phyloP scores from a whole-genome alignment of 805 yeast species.

The Monosporozyma servazzii region DNA sequence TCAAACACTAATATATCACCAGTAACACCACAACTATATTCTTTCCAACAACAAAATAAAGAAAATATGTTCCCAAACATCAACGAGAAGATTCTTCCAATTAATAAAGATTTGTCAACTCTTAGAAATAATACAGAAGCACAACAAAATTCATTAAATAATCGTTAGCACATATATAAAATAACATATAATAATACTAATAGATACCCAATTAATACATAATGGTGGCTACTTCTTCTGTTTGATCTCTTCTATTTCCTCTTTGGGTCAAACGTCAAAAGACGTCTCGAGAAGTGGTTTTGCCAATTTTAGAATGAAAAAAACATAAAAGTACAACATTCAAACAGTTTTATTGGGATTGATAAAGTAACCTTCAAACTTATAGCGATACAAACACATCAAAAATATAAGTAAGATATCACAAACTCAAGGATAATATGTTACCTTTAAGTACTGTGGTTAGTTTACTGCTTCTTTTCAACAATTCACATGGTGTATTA shows the following conservation, averaged over 20 bases:
- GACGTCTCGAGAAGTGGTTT: not conserved
- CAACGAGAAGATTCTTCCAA: not conserved
- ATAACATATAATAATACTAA: not conserved
- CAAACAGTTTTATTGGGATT: not conserved
- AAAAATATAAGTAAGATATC: no score
- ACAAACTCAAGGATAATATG: not conserved
- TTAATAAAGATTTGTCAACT: not conserved
- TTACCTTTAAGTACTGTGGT: not conserved
- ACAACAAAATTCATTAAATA: not conserved
- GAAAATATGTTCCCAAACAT: slow-evolving; percentile 7
- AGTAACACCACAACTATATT: slow-evolving; percentile 27
- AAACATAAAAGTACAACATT: not conserved
- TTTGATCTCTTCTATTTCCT: not conserved
- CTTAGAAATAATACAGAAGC: not conserved
- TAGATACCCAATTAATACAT: not conserved
- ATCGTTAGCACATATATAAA: not conserved
- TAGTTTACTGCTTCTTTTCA: not conserved
- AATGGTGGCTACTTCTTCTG: not conserved
- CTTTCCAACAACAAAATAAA: slow-evolving; percentile 3
- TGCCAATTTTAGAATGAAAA: not conserved
- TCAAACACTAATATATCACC: slow-evolving; percentile 18
- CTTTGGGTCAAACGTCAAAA: not conserved
- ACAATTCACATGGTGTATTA: not conserved
- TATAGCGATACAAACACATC: no score
- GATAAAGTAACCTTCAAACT: not conserved